Conservation (phyloP, 2,329 filamentous ascomycete genomes). For the Orbilia javanica region DNA sequence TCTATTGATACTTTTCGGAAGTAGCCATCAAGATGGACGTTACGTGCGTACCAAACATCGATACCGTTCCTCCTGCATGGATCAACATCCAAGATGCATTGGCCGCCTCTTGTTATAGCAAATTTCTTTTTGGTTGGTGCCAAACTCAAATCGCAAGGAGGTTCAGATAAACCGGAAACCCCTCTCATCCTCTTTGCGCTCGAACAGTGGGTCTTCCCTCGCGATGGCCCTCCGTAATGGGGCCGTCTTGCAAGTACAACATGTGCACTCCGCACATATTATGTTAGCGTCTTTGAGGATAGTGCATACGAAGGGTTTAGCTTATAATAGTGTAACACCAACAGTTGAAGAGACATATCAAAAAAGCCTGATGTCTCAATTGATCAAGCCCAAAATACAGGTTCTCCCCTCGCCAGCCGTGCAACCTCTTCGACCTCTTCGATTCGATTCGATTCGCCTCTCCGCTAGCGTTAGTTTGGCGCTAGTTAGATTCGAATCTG, state of each 20-base stretch:
- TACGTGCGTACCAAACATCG: slow-evolving; percentile 7
- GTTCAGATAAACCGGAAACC: slow-evolving; percentile 22
- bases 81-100: slow-evolving; percentile 28
- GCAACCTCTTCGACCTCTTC: slow-evolving; percentile 8
- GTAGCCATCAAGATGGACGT: slow-evolving; percentile 5
- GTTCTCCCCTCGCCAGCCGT: slow-evolving; percentile 26
- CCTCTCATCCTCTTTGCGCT: slow-evolving; percentile 29
- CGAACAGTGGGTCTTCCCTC: slow-evolving; percentile 17
- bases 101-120: slow-evolving; percentile 21
- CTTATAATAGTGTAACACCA: slow-evolving; percentile 37
- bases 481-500: slow-evolving; percentile 16
- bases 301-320: slow-evolving; percentile 2
- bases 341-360: slow-evolving; percentile 7
- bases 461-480: slow-evolving; percentile 19
- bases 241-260: slow-evolving; percentile 13
- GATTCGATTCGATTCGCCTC: slow-evolving; percentile 7
- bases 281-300: slow-evolving; percentile 16
- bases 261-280: too few relatives aligned
- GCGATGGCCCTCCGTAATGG: slow-evolving; percentile 12
- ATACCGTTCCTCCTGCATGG: slow-evolving; percentile 19
- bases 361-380: slow-evolving; percentile 38
- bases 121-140: slow-evolving; percentile 22
- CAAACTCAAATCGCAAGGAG: slow-evolving; percentile 24
- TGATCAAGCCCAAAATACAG: slow-evolving; percentile 6
- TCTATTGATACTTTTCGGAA: neutral